phyloP scores from a whole-genome alignment of 148 eudicot genomes.

The Spergularia bocconei region DNA sequence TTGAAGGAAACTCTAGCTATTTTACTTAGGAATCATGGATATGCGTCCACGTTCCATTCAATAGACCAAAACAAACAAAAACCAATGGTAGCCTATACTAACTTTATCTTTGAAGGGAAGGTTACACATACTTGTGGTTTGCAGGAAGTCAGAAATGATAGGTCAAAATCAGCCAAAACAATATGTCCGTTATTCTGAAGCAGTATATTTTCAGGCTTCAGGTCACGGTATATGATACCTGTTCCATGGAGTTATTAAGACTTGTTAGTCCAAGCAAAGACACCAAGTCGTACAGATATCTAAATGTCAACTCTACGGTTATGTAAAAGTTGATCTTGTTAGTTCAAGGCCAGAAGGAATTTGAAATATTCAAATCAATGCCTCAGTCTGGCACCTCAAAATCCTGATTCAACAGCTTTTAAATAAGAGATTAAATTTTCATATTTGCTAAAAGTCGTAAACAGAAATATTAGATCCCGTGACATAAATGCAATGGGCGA shows the following conservation, averaged over 20 bases:
- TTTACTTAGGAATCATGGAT: not conserved
- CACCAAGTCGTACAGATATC: not conserved
- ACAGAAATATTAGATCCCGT: too few species aligned
- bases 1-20: not conserved
- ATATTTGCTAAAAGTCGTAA: not conserved
- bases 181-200: constrained; percentile 84
- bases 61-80: constrained; percentile 2
- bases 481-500: constrained; percentile 8
- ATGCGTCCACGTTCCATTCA: not conserved
- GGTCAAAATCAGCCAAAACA: constrained; percentile 90
- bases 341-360: too few species aligned
- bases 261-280: constrained; percentile 1
- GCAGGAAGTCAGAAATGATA: constrained; percentile 74
- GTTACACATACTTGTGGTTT: constrained; percentile 73
- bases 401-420: too few species aligned
- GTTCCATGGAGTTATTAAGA: constrained; percentile 24
- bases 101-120: not conserved
- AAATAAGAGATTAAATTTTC: too few species aligned
- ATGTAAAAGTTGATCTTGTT: too few species aligned
- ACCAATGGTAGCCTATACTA: not conserved
- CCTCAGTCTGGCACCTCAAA: too few species aligned
- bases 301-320: not conserved
- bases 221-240: constrained; percentile 93
- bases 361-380: too few species aligned
- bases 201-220: constrained; percentile 93